Evolutionary conservation across 2,329 filamentous ascomycete species (phyloP), one percentile per base, ranked within the genome.

Genomic region (Orbilia blumenaviensis): DNA sequence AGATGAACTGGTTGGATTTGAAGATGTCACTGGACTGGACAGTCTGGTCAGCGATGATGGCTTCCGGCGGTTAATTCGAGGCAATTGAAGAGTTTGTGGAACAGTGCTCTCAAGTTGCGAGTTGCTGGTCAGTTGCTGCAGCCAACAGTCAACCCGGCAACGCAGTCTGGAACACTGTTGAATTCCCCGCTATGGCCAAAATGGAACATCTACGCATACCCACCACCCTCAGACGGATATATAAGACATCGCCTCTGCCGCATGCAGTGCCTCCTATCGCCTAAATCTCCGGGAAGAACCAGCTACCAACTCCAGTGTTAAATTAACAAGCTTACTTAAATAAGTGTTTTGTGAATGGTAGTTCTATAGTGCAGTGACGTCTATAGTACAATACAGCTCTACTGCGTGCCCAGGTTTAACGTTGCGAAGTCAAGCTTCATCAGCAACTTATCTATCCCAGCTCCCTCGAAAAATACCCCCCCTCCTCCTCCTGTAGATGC

Each of bases 381-480:
- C n/a, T n/a, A n/a, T n/a, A n/a, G 32, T 34, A 8, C 14, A 41
- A 14, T 41, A 12, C 16, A 41, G 12, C 12, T 34, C 12, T 36
- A 50, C 21, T 48, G 36, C 16, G 41, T 52, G 5, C 63, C 50
- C 58, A 76, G 46, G 12, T 76, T 76, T 64, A 76, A 52, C 12
- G 64, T 78, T 34, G 77, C 78, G 58, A 80, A 77, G 69, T 80
- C 79, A 34, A 80, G 56, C 66, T 79, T 78, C 80, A 80, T 80
- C 38, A 80, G 66, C 68, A 80, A 61, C 61, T 79, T 77, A 75
- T 80, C 80, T 42, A 80, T 78, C 16, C 80, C 80, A 12, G 75
- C 77, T 8, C 77, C 78, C 29, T 72, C 77, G 23, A 66, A 54
- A n/a, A 76, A 76, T 18, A 68, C 68, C 27, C 73, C 69, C 10